Conservation (phyloP, 108 stramenopile genomes). For the Skeletonema potamos region DNA sequence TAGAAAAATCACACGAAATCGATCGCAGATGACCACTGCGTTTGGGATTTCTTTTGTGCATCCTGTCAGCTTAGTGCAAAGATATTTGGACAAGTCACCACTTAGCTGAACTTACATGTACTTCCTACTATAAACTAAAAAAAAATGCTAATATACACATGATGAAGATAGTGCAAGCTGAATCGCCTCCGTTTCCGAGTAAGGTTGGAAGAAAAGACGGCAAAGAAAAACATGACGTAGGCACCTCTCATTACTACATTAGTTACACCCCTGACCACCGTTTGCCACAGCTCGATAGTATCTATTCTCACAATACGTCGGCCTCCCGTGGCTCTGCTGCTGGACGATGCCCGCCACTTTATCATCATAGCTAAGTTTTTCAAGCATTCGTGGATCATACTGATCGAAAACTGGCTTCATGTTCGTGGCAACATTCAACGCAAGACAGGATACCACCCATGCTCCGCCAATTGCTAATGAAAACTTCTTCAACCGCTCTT, state of each 20-base stretch:
- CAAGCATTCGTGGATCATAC: slow-evolving; percentile 83
- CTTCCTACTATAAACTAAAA: not conserved
- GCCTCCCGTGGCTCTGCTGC: slow-evolving; percentile 61
- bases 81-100: slow-evolving; percentile 4
- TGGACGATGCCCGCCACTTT: slow-evolving; percentile 71
- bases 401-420: slow-evolving; percentile 77
- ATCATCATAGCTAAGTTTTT: slow-evolving; percentile 65
- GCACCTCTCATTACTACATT: not conserved
- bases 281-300: slow-evolving; percentile 87
- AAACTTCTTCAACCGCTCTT: slow-evolving; percentile 65
- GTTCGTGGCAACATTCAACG: slow-evolving; percentile 56
- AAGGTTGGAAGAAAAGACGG: not conserved
- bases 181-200: no score
- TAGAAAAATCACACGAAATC: not conserved
- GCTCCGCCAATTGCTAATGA: slow-evolving; percentile 47
- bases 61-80: slow-evolving; percentile 1
- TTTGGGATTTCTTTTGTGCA: not conserved
- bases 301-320: slow-evolving; percentile 84
- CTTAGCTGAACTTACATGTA: slow-evolving; percentile 1
- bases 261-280: slow-evolving; percentile 69
- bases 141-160: not conserved
- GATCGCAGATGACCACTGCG: not conserved
- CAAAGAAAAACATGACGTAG: not conserved
- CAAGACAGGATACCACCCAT: slow-evolving; percentile 71
- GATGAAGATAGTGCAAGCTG: not conserved